Conservation (phyloP, 2,329 filamentous ascomycete species). For the Epichloe uncinata region DNA sequence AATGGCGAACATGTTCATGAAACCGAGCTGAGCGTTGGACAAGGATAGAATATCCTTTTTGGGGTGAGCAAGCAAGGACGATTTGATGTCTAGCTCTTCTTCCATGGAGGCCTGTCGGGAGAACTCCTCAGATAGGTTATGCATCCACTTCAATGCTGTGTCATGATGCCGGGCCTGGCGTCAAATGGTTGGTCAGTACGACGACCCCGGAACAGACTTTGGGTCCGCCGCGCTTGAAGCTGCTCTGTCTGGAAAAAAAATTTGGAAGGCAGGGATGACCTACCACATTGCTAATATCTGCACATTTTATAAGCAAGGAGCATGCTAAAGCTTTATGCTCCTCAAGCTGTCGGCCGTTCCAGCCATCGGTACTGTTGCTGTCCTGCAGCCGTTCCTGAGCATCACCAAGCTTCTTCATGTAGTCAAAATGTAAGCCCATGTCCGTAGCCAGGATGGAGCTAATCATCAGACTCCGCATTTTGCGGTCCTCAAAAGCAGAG, state of each 20-base stretch:
- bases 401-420: conserved; percentile 78
- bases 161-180: conserved; percentile 68
- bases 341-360: conserved; percentile 63
- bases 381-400: conserved; percentile 65
- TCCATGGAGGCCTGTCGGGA: conserved; percentile 90
- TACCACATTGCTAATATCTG: conserved; percentile 97
- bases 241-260: too few species aligned
- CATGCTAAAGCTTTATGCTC: conserved; percentile 73
- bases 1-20: conserved; percentile 92
- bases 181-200: background rate
- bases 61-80: conserved; percentile 74
- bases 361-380: conserved; percentile 53
- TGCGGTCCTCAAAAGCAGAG: conserved; percentile 59
- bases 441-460: conserved; percentile 96
- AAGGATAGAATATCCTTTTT: conserved; percentile 73
- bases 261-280: conserved; percentile 23
- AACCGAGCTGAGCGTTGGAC: conserved; percentile 78
- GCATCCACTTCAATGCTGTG: conserved; percentile 78
- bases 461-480: conserved; percentile 84
- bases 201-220: background rate
- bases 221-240: too few species aligned
- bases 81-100: conserved; percentile 70
- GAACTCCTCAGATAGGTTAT: conserved; percentile 91
- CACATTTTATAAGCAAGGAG: conserved; percentile 90
- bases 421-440: conserved; percentile 94